These are phyloP conservation scores for Opeltia flavorubescens DNA, from an alignment of 495 filamentous ascomycete species.

Conservation along the genomic window DNA sequence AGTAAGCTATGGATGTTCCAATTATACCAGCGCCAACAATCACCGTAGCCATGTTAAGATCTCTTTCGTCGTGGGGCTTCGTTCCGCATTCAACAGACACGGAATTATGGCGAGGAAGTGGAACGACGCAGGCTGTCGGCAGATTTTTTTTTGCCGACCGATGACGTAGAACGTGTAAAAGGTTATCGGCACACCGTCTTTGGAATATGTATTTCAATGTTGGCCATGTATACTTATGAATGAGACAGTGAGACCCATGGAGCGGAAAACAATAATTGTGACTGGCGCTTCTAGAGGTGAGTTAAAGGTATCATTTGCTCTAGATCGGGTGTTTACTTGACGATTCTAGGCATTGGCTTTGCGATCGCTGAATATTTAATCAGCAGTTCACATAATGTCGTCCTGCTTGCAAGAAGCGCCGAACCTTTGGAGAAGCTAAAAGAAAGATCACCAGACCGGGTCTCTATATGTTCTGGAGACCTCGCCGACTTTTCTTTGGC, in stretches of 20 bases:
- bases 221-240: too few relatives aligned
- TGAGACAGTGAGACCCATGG: too few relatives aligned
- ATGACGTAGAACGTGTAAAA: neutral
- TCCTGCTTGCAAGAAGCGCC: slow-evolving; percentile 59
- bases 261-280: slow-evolving; percentile 43
- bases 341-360: slow-evolving; percentile 54
- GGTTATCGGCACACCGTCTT: too few relatives aligned
- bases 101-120: neutral
- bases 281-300: slow-evolving; percentile 50
- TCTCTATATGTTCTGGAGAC: slow-evolving; percentile 64
- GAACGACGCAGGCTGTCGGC: too few relatives aligned
- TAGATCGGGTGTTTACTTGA: neutral
- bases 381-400: slow-evolving; percentile 47
- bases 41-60: slow-evolving; percentile 38
- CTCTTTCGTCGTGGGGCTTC: neutral
- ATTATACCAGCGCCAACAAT: slow-evolving; percentile 74
- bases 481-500: slow-evolving; percentile 50
- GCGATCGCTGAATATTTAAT: slow-evolving; percentile 65
- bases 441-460: slow-evolving; percentile 45
- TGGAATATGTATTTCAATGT: too few relatives aligned
- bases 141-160: neutral
- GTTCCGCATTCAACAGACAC: neutral
- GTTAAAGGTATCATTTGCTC: neutral
- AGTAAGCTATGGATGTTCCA: slow-evolving; percentile 63
- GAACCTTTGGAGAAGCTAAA: slow-evolving; percentile 54